Evolutionary conservation across 805 yeast genomes (phyloP).

Genomic region (Saccharomycopsis fermentans): DNA sequence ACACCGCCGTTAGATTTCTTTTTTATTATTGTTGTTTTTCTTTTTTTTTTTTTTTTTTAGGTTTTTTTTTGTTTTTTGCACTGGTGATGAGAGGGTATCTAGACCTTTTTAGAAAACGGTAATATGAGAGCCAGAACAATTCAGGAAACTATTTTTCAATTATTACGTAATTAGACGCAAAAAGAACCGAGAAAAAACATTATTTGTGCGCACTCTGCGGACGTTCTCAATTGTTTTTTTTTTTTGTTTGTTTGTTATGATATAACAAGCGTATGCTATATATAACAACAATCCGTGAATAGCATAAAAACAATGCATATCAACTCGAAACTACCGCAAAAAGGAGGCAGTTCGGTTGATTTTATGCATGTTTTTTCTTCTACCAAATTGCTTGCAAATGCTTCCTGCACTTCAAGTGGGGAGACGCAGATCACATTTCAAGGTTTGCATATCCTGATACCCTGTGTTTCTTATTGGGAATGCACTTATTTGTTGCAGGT

Average conservation of each 20-base stretch:
- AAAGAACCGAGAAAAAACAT: too few relatives aligned
- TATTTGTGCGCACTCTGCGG: too few relatives aligned
- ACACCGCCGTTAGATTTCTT: neutral
- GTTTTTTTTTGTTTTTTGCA: neutral
- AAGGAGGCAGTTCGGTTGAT: constrained; percentile 1
- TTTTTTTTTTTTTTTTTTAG: too few relatives aligned
- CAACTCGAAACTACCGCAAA: neutral
- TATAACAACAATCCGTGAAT: too few relatives aligned
- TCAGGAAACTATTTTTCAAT: neutral
- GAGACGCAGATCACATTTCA: neutral
- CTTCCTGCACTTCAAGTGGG: neutral
- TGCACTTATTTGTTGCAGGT: neutral
- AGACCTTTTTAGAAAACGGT: neutral
- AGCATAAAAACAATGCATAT: too few relatives aligned
- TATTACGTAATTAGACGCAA: too few relatives aligned
- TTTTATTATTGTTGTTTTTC: too few relatives aligned
- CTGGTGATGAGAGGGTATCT: constrained; percentile 1
- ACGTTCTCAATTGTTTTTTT: too few relatives aligned
- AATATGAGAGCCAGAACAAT: neutral
- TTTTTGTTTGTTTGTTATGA: too few relatives aligned
- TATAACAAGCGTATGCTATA: too few relatives aligned
- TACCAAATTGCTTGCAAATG: constrained; percentile 1
- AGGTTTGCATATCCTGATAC: constrained; percentile 1
- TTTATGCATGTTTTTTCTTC: neutral
- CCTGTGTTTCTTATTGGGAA: constrained; percentile 2